These are phyloP conservation scores for Teratosphaeriaceae sp. DNA, from an alignment of 2,329 filamentous ascomycete species.

Conservation along the genomic window DNA sequence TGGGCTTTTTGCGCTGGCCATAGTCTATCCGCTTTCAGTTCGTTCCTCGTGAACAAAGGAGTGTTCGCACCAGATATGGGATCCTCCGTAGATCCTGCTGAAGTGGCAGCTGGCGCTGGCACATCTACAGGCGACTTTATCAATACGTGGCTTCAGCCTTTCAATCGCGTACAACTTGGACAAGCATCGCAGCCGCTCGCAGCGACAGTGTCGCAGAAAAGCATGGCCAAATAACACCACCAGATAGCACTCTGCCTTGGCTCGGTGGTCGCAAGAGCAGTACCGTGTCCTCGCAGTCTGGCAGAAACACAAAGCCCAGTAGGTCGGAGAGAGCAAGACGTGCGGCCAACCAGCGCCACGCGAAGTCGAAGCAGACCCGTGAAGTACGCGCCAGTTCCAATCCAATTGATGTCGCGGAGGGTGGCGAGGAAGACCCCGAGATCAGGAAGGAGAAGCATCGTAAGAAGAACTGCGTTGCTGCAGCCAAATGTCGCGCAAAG, in stretches of 20 bases:
- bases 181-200: constrained; percentile 13
- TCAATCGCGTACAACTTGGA: constrained; percentile 9
- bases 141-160: constrained; percentile 3
- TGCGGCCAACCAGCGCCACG: constrained; percentile 25
- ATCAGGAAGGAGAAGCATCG: constrained; percentile 54
- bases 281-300: not conserved
- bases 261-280: not conserved
- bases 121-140: not conserved
- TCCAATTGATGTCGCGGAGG: constrained; percentile 1
- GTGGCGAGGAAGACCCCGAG: constrained; percentile 18
- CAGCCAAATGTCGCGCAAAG: constrained; percentile 68
- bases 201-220: constrained; percentile 14
- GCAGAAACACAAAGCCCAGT: constrained; percentile 4
- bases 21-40: not conserved
- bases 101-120: not conserved
- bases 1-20: no score
- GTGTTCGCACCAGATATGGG: not conserved
- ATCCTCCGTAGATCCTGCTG: not conserved
- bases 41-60: not conserved
- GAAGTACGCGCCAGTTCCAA: not conserved
- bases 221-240: constrained; percentile 34
- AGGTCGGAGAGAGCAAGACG: constrained; percentile 26
- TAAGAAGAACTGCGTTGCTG: constrained; percentile 65
- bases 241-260: constrained; percentile 11
- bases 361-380: constrained; percentile 17